Conservation (phyloP, 257 asterid species). For the Nicotiana tomentosiformis region DNA sequence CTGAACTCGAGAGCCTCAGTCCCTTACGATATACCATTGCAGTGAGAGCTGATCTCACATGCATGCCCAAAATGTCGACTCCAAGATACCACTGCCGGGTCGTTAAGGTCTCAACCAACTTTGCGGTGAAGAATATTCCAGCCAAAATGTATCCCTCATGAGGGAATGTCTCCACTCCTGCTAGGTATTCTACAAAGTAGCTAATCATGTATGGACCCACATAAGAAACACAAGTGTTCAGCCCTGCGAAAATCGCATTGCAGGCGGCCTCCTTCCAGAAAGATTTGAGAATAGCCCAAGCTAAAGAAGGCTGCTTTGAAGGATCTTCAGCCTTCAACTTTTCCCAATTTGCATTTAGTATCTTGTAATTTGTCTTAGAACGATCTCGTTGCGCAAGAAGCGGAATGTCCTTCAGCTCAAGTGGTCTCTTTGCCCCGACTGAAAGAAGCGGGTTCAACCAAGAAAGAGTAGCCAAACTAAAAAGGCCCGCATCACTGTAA, state of each 20-base stretch:
- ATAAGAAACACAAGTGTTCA: slow-evolving; percentile 74
- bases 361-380: slow-evolving; percentile 74
- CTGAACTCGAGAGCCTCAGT: slow-evolving; percentile 57
- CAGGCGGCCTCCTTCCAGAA: slow-evolving; percentile 84
- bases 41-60: slow-evolving; percentile 84
- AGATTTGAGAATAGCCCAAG: slow-evolving; percentile 82
- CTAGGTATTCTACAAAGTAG: slow-evolving; percentile 78
- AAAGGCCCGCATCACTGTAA: slow-evolving; percentile 74
- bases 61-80: slow-evolving; percentile 89
- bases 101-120: slow-evolving; percentile 67
- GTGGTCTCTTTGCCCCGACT: slow-evolving; percentile 83
- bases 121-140: slow-evolving; percentile 66
- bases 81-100: slow-evolving; percentile 95
- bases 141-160: slow-evolving; percentile 82
- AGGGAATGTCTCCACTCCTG: slow-evolving; percentile 52
- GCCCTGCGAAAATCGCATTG: slow-evolving; percentile 74
- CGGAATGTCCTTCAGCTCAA: slow-evolving; percentile 86
- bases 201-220: slow-evolving; percentile 89
- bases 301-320: slow-evolving; percentile 58
- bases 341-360: slow-evolving; percentile 77
- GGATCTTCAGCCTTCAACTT: slow-evolving; percentile 62
- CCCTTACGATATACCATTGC: slow-evolving; percentile 89
- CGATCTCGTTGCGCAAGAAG: slow-evolving; percentile 82
- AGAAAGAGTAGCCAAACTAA: slow-evolving; percentile 82
- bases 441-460: slow-evolving; percentile 97